A percentile compares a stretch with the other conserved stretches of the same genome.
Conservation (phyloP, 2,329 filamentous ascomycete genomes). For the Aspergillus intermedius region DNA sequence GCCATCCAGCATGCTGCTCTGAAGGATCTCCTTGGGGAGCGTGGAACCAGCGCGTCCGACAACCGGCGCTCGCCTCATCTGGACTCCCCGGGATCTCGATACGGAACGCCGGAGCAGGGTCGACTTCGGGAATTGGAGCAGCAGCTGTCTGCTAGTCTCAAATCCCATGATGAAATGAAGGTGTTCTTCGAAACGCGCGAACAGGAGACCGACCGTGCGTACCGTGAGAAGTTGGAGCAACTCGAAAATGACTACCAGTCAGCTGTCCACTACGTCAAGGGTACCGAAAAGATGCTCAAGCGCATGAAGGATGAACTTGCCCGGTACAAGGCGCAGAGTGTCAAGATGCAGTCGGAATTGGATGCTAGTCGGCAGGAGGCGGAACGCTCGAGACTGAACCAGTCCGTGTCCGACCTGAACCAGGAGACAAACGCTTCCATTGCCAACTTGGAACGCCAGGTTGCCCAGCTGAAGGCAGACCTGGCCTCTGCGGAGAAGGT, state of each 20-base stretch:
- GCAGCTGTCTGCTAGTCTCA: constrained; percentile 69
- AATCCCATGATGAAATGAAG: constrained; percentile 81
- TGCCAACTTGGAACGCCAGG: constrained; percentile 62
- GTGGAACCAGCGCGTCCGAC: constrained; percentile 73
- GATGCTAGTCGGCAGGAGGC: constrained; percentile 60
- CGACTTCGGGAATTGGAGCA: constrained; percentile 81
- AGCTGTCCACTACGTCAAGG: constrained; percentile 95
- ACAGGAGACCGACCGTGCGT: constrained; percentile 79
- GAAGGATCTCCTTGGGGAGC: constrained; percentile 84
- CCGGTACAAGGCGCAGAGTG: constrained; percentile 82
- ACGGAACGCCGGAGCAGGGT: constrained; percentile 69
- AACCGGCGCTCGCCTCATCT: constrained; percentile 63
- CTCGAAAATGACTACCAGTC: constrained; percentile 97
- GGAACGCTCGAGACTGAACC: constrained; percentile 62
- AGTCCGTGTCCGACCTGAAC: constrained; percentile 64
- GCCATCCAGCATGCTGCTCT: constrained; percentile 86
- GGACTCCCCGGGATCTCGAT: constrained; percentile 66
- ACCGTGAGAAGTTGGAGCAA: constrained; percentile 87
- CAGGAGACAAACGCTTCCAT: constrained; percentile 61
- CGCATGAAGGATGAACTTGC: constrained; percentile 97
- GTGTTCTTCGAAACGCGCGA: constrained; percentile 68
- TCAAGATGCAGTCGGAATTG: constrained; percentile 75
- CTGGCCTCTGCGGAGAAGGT: constrained; percentile 60
- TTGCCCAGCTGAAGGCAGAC: constrained; percentile 63
- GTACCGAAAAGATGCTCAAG: constrained; percentile 97